Conservation (phyloP, 176 grass and related monocot species). For the Poa pratensis region DNA sequence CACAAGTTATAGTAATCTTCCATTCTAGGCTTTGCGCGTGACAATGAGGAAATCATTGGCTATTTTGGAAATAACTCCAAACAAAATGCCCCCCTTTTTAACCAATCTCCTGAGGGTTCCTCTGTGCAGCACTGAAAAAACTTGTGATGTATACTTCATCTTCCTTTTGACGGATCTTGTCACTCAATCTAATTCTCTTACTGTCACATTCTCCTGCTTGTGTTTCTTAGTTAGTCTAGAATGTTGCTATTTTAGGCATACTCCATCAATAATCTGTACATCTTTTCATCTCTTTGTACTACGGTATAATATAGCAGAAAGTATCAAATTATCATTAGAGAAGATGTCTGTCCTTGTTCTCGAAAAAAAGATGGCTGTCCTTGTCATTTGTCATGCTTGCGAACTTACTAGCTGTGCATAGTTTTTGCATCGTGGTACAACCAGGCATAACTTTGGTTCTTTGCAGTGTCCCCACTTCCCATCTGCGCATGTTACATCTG, state of each 20-base stretch:
- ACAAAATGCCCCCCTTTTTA: neutral
- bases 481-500: conserved; percentile 49
- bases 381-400: conserved; percentile 25
- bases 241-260: conserved; percentile 26
- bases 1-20: neutral
- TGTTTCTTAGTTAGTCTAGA: conserved; percentile 21
- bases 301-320: conserved; percentile 7
- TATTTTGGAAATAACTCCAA: conserved; percentile 11
- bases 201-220: neutral
- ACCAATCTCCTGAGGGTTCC: neutral
- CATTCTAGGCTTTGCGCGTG: conserved; percentile 3
- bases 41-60: neutral
- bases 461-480: conserved; percentile 36
- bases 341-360: conserved; percentile 28
- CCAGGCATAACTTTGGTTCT: conserved; percentile 33
- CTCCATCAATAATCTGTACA: conserved; percentile 21
- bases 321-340: conserved; percentile 13
- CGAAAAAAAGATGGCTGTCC: conserved; percentile 19
- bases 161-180: conserved; percentile 2
- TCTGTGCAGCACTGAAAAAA: neutral
- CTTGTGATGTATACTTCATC: neutral
- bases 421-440: conserved; percentile 36
- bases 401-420: conserved; percentile 32
- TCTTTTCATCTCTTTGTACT: conserved; percentile 11
- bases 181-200: neutral